Evolutionary conservation across 2,329 filamentous ascomycete genomes (phyloP).

Genomic region (Sporothrix sp.): DNA sequence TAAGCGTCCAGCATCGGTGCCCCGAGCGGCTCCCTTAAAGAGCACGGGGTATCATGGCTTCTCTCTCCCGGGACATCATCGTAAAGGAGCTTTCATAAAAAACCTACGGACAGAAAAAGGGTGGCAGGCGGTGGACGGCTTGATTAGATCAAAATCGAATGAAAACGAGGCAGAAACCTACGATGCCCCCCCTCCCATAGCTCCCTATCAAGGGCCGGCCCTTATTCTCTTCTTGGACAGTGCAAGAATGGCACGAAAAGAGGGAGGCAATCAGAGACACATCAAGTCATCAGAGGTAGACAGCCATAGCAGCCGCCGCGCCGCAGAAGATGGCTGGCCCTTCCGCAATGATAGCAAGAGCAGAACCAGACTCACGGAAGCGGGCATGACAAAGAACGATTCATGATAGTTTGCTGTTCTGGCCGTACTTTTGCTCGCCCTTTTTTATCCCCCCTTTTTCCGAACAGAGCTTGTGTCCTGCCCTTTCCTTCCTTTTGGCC

Average conservation of each 20-base stretch:
- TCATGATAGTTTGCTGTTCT: not conserved
- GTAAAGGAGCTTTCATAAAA: too few relatives aligned
- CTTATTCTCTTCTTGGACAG: not conserved
- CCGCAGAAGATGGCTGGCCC: not conserved
- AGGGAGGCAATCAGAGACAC: not conserved
- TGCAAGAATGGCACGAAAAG: not conserved
- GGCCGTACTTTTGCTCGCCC: not conserved
- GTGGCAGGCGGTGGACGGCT: not conserved
- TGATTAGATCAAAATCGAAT: not conserved
- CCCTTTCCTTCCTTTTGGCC: not conserved
- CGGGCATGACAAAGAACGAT: not conserved
- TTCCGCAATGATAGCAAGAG: not conserved
- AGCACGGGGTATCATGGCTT: not conserved
- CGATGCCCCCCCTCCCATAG: not conserved
- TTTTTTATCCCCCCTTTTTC: not conserved
- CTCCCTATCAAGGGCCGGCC: not conserved
- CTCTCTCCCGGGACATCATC: not conserved
- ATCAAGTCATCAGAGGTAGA: not conserved
- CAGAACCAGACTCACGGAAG: not conserved
- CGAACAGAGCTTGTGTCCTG: not conserved
- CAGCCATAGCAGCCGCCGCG: constrained; percentile 2
- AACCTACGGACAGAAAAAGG: not conserved
- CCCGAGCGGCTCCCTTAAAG: not conserved
- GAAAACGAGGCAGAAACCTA: constrained; percentile 1
- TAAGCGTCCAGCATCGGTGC: not conserved